phyloP scores from a whole-genome alignment of 2,329 filamentous ascomycete genomes.

The Cordyceps fumosorosea region DNA sequence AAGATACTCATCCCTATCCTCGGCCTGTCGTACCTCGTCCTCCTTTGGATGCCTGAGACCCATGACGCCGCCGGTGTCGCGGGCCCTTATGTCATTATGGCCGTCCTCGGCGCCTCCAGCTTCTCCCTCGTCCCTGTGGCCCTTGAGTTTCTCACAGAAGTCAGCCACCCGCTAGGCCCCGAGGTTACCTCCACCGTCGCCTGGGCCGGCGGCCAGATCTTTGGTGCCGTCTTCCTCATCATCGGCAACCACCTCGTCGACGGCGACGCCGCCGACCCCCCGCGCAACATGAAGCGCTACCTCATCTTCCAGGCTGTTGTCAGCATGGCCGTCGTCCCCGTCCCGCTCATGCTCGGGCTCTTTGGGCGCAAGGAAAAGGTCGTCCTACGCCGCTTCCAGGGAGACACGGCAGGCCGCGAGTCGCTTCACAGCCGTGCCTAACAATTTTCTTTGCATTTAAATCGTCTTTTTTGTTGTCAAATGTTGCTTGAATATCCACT shows the following conservation, averaged over 20 bases:
- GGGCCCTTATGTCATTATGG: slow-evolving; percentile 69
- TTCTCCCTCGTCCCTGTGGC: slow-evolving; percentile 79
- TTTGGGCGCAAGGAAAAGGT: slow-evolving; percentile 56
- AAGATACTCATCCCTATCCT: slow-evolving; percentile 70
- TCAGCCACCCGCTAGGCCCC: slow-evolving; percentile 79
- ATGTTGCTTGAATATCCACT: slow-evolving; percentile 2
- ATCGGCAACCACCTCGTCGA: slow-evolving; percentile 69
- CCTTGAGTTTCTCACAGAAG: slow-evolving; percentile 80
- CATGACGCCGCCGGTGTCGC: slow-evolving; percentile 54
- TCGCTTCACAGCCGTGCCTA: not conserved
- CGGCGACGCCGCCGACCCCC: slow-evolving; percentile 46
- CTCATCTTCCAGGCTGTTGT: slow-evolving; percentile 76
- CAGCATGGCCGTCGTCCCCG: slow-evolving; percentile 55
- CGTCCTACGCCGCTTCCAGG: slow-evolving; percentile 41
- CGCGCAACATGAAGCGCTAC: slow-evolving; percentile 64
- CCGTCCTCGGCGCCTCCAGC: slow-evolving; percentile 68
- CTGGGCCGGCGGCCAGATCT: slow-evolving; percentile 80
- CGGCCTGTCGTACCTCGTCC: slow-evolving; percentile 63
- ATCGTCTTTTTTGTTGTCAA: not conserved
- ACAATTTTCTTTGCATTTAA: not conserved
- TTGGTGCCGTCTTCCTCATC: slow-evolving; percentile 80
- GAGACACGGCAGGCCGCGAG: slow-evolving; percentile 28
- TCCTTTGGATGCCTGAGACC: slow-evolving; percentile 70
- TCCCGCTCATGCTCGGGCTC: slow-evolving; percentile 62
- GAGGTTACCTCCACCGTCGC: slow-evolving; percentile 78